Evolutionary conservation across 2,329 filamentous ascomycete genomes (phyloP), one percentile per base, ranked within the genome.

Genomic region (Aspergillus texensis): DNA sequence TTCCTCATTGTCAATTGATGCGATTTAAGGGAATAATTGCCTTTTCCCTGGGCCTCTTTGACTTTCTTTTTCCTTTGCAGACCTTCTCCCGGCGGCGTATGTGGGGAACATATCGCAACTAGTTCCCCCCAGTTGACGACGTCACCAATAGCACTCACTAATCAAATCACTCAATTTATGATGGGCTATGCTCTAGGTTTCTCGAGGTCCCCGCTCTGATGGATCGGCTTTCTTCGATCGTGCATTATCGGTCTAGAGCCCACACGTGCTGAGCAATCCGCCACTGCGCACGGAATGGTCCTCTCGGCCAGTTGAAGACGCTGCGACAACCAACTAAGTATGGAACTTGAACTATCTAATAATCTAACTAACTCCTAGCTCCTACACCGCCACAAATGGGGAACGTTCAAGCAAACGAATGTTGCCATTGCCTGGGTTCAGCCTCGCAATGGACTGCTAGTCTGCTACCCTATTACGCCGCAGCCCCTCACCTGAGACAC

Each of bases 401-500:
- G 41, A 36, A 32, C 59, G 43, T 64, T 64, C 60, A 54, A n/a
- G 57, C 32, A 30, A 26, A 9, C 59, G 41, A 24, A 6, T 34
- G 53, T 48, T 3, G 14, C 19, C 19, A 28, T 41, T 41, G 39
- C 16, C 39, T 41, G 6, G 8, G 16, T 58, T 39, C 32, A 36
- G 32, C 32, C n/a, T 39, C 16, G 34, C 32, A 21, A 55, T 16
- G 21, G n/a, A 39, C 32, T 36, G 14, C 34, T 21, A 52, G n/a
- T 28, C 32, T 36, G 21, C 34, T 21, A 52, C 62, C 50, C 59
- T 34, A 21, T 50, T 55, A 55, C 32, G 39, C 52, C 45, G 28
- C 50, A 59, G 56, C 68, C 67, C 68, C 68, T 67, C 64, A 62
- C 52, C 41, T 65, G 68, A 68, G 63, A 64, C 67, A 60, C 68